Evolutionary conservation across 352 stramenopile genomes (phyloP), one percentile per base, ranked within the genome.

Genomic region (Globisporangium paddicum): DNA sequence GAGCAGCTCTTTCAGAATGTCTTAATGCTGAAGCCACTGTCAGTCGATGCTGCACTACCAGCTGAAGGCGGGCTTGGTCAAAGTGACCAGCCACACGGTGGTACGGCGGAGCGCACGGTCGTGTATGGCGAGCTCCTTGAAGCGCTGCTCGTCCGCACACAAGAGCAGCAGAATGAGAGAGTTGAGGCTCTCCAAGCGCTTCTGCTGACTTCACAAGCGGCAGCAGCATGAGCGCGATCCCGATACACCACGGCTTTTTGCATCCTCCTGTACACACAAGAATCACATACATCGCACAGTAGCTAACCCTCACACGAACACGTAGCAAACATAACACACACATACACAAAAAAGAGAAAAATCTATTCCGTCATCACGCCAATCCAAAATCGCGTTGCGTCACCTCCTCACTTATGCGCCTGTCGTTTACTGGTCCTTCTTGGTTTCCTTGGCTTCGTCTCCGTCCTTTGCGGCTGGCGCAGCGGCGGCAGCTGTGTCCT

Each of bases 391-490:
- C 53, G 19, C 50, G 44, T 42, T 42, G 4, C 30, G 30, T 32
- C 32, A 35, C 23, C 55, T 62, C 6, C 28, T 32, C 28, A 32
- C 46, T n/a, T n/a, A 26, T 26, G 46, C 26, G 26, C 7, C 5
- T 19, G 25, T 9, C 21, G 18, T 13, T 63, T 37, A 70, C 25
- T 70, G 42, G 49, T 70, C 62, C 50, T 66, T 65, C 52, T 67
- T 63, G 44, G 41, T 18, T 18, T 53, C 46, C 14, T 35, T 18
- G 7, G n/a, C 45, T 34, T 2, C 48, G 47, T 65, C 62, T 28
- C 48, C 41, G 14, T 77, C 52, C 35, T 72, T 23, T 75, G 58
- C 74, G 72, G 19, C 60, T 47, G 70, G 46, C 16, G 40, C 32
- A 1, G n/a, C 50, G 54, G 34, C 44, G 42, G 52, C 62, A 40